Evolutionary conservation across 495 filamentous ascomycete genomes (phyloP), one percentile per base, ranked within the genome.

Genomic region (Aspergillus sclerotiicarbonarius): DNA sequence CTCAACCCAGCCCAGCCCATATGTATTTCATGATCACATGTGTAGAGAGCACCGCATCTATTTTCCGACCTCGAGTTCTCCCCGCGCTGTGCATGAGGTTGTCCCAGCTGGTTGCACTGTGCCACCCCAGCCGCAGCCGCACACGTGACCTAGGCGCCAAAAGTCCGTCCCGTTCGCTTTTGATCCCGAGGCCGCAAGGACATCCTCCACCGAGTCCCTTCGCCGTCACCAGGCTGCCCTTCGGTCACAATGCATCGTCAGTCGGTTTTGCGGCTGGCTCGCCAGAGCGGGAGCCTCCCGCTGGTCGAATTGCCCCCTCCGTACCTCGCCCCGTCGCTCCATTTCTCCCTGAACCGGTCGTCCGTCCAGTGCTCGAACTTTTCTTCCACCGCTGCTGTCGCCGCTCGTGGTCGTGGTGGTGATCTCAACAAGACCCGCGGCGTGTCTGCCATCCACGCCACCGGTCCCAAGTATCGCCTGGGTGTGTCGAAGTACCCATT

Each of bases 361-460:
- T 31, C 67, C 49, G 59, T 61, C 32, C 76, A 78, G 50, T 64
- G 60, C 61, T 72, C 75, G 56, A 79, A 67, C 71, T 79, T 79
- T 73, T 79, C 76, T 33, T 73, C 75, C 46, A 76, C 72, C 54
- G 62, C 75, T 53, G 67, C 65, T 47, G 63, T 69, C 52, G 70
- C 65, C 41, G 37, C 8, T 37, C 33, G 33, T 37, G 67, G 65
- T 48, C 67, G 60, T 59, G 73, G 72, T 51, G 72, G 73, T 58
- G 76, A 79, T 62, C 55, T 73, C 59, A 80, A 62, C 72, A 73
- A 72, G 61, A 61, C 59, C 43, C 91, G 94, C 49, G 94, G 91
- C 6, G 84, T 97, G 41, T 93, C 89, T 20, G 86, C 87, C 25
- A 72, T 95, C 54, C 86, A 89, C 54, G 80, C 87, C 19, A 92